Evolutionary conservation across 495 filamentous ascomycete genomes (phyloP).

Genomic region (Neohortaea acidophila): DNA sequence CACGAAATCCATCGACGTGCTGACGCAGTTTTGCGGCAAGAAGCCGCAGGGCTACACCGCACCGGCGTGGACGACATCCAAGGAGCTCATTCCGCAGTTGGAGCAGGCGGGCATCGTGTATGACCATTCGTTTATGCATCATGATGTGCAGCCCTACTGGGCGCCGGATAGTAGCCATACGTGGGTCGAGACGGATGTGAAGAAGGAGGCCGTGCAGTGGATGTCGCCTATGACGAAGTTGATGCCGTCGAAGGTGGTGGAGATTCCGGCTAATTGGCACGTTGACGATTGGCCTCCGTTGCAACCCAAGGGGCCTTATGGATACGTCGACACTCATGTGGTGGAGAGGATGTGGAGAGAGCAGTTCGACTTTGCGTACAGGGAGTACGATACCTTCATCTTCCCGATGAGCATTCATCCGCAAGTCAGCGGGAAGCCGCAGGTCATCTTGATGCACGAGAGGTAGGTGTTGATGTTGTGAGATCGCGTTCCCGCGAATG

Average conservation of each 20-base stretch:
- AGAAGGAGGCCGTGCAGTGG: conserved; percentile 45
- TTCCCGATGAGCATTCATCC: conserved; percentile 61
- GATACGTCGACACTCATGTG: conserved; percentile 36
- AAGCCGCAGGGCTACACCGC: conserved; percentile 31
- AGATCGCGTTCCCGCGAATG: neutral
- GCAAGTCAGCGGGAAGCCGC: conserved; percentile 50
- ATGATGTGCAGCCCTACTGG: conserved; percentile 53
- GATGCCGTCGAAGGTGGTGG: conserved; percentile 41
- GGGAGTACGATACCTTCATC: conserved; percentile 54
- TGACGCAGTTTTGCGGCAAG: conserved; percentile 24
- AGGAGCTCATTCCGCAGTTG: conserved; percentile 51
- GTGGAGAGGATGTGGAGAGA: conserved; percentile 31
- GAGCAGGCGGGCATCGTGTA: conserved; percentile 57
- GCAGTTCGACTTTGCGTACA: conserved; percentile 56
- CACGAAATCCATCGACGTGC: conserved; percentile 22
- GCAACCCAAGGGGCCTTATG: conserved; percentile 26
- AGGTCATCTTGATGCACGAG: conserved; percentile 54
- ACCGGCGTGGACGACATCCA: conserved; percentile 50
- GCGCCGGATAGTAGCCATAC: conserved; percentile 37
- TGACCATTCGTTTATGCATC: conserved; percentile 51
- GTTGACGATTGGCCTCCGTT: conserved; percentile 45
- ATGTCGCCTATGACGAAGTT: conserved; percentile 42
- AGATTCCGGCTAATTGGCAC: conserved; percentile 55
- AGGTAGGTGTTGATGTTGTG: conserved; percentile 17
- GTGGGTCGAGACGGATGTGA: conserved; percentile 49